Evolutionary conservation across 768 basidiomycete genomes (phyloP).

Genomic region (Kwoniella newhampshirensis): DNA sequence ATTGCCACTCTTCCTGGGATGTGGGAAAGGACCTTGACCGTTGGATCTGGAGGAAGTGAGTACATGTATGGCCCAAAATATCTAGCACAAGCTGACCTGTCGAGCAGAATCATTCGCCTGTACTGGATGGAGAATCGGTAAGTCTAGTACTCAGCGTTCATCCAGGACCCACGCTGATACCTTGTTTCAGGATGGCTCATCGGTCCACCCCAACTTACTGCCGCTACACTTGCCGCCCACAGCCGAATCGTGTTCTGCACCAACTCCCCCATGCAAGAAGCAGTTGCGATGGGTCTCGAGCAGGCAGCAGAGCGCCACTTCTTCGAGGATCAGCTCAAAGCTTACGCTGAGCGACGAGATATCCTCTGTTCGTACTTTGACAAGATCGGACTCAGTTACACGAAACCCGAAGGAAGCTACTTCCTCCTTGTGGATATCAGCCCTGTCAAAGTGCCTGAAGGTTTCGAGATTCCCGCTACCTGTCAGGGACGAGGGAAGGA

Average conservation of each 20-base stretch:
- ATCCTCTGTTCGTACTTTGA: conserved; percentile 81
- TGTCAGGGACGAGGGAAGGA: conserved; percentile 79
- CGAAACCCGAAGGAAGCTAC: conserved; percentile 84
- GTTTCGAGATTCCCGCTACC: conserved; percentile 75
- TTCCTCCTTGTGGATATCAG: conserved; percentile 66
- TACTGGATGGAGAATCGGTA: conserved; percentile 85
- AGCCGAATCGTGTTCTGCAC: conserved; percentile 94
- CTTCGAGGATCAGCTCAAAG: conserved; percentile 70
- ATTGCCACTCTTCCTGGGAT: conserved; percentile 94
- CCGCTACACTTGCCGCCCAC: conserved; percentile 81
- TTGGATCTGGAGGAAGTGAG: conserved; percentile 91
- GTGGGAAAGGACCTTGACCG: conserved; percentile 97
- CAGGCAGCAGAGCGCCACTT: conserved; percentile 69
- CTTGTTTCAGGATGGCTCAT: conserved; percentile 78
- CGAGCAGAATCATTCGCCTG: conserved; percentile 87
- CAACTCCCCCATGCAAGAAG: conserved; percentile 93
- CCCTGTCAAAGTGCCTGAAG: conserved; percentile 71
- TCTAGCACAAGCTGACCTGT: conserved; percentile 17
- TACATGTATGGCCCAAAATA: conserved; percentile 6
- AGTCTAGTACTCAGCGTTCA: conserved; percentile 12
- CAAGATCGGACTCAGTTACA: conserved; percentile 76
- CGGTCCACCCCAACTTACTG: conserved; percentile 76
- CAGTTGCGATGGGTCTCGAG: conserved; percentile 84
- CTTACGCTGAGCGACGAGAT: conserved; percentile 76
- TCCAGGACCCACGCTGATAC: not conserved